Evolutionary conservation across 768 basidiomycete species (phyloP).

Genomic region (Fomitopsis pulvina): DNA sequence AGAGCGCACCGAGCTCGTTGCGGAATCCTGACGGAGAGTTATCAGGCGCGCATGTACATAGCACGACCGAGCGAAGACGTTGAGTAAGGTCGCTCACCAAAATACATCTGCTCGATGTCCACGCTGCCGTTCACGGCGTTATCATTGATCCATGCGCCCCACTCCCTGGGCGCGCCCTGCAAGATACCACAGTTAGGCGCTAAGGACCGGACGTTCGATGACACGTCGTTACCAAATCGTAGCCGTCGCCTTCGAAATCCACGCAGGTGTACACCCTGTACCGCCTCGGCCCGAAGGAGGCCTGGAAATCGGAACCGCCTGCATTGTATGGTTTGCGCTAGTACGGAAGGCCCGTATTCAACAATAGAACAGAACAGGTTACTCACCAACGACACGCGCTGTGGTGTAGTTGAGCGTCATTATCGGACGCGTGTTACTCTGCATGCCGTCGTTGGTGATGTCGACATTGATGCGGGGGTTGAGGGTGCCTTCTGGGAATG

Average conservation of each 20-base stretch:
- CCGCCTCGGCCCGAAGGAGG: constrained; percentile 53
- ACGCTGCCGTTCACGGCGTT: constrained; percentile 41
- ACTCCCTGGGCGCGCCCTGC: constrained; percentile 38
- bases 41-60: neutral
- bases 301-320: constrained; percentile 38
- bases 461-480: constrained; percentile 51
- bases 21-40: neutral
- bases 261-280: constrained; percentile 56
- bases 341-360: neutral
- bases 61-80: neutral
- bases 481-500: constrained; percentile 20
- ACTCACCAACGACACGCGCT: constrained; percentile 40
- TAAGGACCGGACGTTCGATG: neutral
- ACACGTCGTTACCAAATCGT: constrained; percentile 13
- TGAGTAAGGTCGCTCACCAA: neutral
- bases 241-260: constrained; percentile 49
- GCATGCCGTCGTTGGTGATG: constrained; percentile 55
- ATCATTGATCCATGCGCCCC: constrained; percentile 47
- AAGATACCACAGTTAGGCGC: neutral
- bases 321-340: constrained; percentile 9
- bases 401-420: constrained; percentile 43
- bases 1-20: neutral
- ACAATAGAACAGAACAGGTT: neutral
- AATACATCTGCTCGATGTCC: constrained; percentile 40
- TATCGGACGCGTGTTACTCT: constrained; percentile 40